Evolutionary conservation across 1,139 yeast species (phyloP), one percentile per base, ranked within the genome.

Genomic region (Saccharomycopsis hybrid): DNA sequence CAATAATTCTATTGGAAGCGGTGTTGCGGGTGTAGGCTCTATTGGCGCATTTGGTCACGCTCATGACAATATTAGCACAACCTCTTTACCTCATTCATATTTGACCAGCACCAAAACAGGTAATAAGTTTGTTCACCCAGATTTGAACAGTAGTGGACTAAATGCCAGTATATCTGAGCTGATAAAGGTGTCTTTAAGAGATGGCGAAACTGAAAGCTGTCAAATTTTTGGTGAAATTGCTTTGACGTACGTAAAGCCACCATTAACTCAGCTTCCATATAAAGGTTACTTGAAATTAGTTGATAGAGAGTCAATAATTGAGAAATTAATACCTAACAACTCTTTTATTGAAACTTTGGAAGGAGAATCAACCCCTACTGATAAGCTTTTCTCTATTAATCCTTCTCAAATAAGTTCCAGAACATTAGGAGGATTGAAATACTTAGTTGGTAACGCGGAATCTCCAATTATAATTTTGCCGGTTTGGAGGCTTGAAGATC

Each of bases 401-500:
- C 49, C 47, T 33, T 31, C 50, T 3, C 49, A 50, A 46, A 41
- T 74, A 30, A 52, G 67, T 30, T 65, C 73, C 27, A 74, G 74
- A 57, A 78, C 85, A 3, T 69, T 78, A 44, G 85, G 86, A 4
- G 87, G 82, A 1, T 66, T 82, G 60, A 82, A 81, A 61, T 82
- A 82, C 60, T 69, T 78, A 66, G 62, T 77, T 53, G 65, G 65
- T 48, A 58, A 60, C 36, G 60, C 64, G 49, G 69, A 46, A 68
- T 71, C 81, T 1, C 97, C 97, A n/a, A 65, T 90, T 31, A 67
- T 78, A 31, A 73, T 90, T 45, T 75, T 80, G 44, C 96, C 96
- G 44, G 78, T 85, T 44, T 90, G 97, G 97, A 83, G 89, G 60
- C 83, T 83, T 61, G 96, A 89, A 64, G 73, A 76, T 27, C 84